phyloP scores from a whole-genome alignment of 768 basidiomycete species.

The Trametes punicea region DNA sequence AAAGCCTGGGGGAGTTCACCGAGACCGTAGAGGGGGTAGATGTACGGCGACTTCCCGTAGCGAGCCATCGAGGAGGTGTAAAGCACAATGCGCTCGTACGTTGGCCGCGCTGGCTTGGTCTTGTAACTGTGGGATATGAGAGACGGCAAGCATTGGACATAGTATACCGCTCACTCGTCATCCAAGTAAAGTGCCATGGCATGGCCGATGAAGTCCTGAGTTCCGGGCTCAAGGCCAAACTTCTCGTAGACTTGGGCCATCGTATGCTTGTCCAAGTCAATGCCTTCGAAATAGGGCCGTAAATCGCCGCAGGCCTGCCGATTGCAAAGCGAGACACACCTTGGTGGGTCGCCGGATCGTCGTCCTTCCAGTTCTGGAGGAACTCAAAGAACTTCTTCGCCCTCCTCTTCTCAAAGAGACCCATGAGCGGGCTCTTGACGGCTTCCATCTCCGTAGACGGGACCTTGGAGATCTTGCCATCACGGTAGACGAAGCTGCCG shows the following conservation, averaged over 20 bases:
- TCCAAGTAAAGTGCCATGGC: conserved; percentile 98
- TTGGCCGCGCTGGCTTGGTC: conserved; percentile 82
- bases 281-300: conserved; percentile 43
- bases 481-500: conserved; percentile 95
- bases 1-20: conserved; percentile 99
- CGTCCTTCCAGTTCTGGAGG: conserved; percentile 92
- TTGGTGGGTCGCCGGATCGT: conserved; percentile 94
- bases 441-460: conserved; percentile 98
- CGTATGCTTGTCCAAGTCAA: conserved; percentile 84
- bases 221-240: conserved; percentile 94
- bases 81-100: conserved; percentile 93
- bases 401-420: conserved; percentile 96
- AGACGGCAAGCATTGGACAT: background rate
- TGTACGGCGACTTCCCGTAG: conserved; percentile 99
- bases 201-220: conserved; percentile 98
- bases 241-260: conserved; percentile 97
- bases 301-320: background rate
- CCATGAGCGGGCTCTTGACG: conserved; percentile 92
- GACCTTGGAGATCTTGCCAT: conserved; percentile 95
- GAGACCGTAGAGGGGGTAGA: conserved; percentile 97
- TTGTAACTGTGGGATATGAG: conserved; percentile 64
- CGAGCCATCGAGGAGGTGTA: conserved; percentile 99
- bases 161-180: conserved; percentile 69
- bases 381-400: conserved; percentile 99
- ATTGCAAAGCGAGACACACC: conserved; percentile 44